Evolutionary conservation across 331 rosid genomes (phyloP).

Genomic region (Prunus yedoensis): DNA sequence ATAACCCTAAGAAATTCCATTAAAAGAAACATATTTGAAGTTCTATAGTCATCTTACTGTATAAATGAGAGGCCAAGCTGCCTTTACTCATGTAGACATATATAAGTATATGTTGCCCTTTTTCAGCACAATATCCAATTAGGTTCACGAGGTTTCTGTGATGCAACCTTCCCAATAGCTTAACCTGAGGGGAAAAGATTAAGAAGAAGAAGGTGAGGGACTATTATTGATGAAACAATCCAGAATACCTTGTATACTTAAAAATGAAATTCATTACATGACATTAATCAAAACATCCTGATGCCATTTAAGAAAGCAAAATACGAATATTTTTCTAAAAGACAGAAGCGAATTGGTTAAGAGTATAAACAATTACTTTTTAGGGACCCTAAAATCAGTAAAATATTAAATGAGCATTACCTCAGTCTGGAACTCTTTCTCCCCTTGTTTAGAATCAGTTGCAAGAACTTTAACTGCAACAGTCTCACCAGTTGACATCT

Average conservation of each 20-base stretch:
- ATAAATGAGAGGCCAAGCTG: constrained; percentile 91
- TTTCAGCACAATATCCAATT: constrained; percentile 93
- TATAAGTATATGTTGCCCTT: constrained; percentile 83
- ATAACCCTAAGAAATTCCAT: background rate
- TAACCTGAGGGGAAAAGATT: constrained; percentile 49
- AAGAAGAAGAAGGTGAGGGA: background rate
- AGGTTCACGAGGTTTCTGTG: constrained; percentile 92
- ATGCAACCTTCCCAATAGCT: constrained; percentile 92
- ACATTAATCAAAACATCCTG: background rate
- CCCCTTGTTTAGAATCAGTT: constrained; percentile 95
- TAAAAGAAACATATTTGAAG: background rate
- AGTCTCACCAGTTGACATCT: constrained; percentile 88
- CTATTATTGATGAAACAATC: constrained; percentile 12
- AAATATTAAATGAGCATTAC: constrained; percentile 26
- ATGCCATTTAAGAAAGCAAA: background rate
- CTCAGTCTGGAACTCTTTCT: constrained; percentile 95
- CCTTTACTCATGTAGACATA: constrained; percentile 95
- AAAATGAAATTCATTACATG: background rate
- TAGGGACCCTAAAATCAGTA: background rate
- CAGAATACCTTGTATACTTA: background rate
- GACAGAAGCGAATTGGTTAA: background rate
- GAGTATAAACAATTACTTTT: background rate
- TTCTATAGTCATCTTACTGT: constrained; percentile 55
- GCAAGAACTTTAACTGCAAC: constrained; percentile 99
- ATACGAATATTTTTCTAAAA: background rate